Evolutionary conservation across 371 early-diverging fungal genomes (phyloP), one percentile per base, ranked within the genome.

Genomic region (Saksenaea oblongispora): DNA sequence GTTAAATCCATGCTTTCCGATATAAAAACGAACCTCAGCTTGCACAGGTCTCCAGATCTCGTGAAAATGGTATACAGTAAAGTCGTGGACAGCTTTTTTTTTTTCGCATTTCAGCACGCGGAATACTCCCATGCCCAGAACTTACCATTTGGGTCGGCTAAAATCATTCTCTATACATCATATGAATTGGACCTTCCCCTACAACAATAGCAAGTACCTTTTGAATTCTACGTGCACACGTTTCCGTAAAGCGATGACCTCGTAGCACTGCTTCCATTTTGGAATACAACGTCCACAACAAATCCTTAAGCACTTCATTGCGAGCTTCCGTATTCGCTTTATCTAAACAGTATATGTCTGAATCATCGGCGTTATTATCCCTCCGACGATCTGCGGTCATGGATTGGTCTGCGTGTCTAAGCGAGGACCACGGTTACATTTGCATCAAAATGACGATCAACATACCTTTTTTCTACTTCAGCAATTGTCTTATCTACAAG

Each of bases 401-500:
- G 31, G 44, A 27, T 47, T 41, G 41, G 5, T 37, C 42, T 10
- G 27, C 5, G 22, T 26, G 42, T 26, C 42, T 59, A 42, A 37
- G 26, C n/a, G n/a, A 11, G n/a, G n/a, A n/a, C n/a, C 1, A 42
- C 14, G 37, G 13, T n/a, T 44, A 55, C 13, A 5, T 4, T 3
- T 2, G 35, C 42, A 61, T 35, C 3, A 44, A 58, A 37, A 34
- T 34, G n/a, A 35, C 39, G 27, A 18, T 8, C 13, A 36, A 22
- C 42, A 44, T 82, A 90, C 87, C 92, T 83, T 60, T 91, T 87
- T 61, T 95, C 94, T 1, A 91, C 91, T 74, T 98, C 94, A 22
- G 78, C 76, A 41, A 96, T 88, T 1, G 95, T 91, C 58, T 92
- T 85, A 66, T 97, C 97, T 17, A 95, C 94, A 10, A 97, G 77